Evolutionary conservation across 371 early-diverging fungal species (phyloP).

Genomic region (Mortierella sp.): DNA sequence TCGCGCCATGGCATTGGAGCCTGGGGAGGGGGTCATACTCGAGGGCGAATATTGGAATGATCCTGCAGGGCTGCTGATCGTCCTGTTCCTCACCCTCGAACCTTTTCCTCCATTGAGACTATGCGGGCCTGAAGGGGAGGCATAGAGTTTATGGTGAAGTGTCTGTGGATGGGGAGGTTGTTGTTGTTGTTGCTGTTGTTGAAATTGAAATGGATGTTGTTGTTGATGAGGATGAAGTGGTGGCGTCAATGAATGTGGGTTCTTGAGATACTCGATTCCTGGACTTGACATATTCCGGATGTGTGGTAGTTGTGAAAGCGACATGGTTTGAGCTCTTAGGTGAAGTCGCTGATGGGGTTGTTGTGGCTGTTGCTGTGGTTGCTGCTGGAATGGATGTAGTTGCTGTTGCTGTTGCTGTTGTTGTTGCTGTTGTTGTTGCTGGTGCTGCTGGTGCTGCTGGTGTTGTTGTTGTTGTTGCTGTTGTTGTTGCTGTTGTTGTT

Average conservation of each 20-base stretch:
- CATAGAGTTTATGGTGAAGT: constrained; percentile 26
- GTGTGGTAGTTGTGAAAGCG: constrained; percentile 35
- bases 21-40: constrained; percentile 31
- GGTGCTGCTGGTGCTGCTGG: constrained; percentile 29
- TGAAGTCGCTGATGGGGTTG: constrained; percentile 34
- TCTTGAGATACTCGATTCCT: constrained; percentile 29
- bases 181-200: constrained; percentile 28
- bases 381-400: not conserved
- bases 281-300: constrained; percentile 39
- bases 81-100: constrained; percentile 31
- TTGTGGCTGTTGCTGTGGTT: constrained; percentile 12
- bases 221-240: constrained; percentile 37
- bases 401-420: not conserved
- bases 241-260: constrained; percentile 36
- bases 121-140: constrained; percentile 2
- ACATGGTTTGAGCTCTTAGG: constrained; percentile 30
- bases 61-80: constrained; percentile 48
- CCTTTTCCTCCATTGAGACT: constrained; percentile 21
- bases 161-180: constrained; percentile 2
- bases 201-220: constrained; percentile 14
- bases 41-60: constrained; percentile 44
- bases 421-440: constrained; percentile 31
- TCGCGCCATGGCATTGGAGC: constrained; percentile 24
- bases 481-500: constrained; percentile 31
- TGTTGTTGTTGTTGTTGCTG: no score